Evolutionary conservation across 495 filamentous ascomycete genomes (phyloP), one percentile per base, ranked within the genome.

Genomic region (Penicillium canariense): DNA sequence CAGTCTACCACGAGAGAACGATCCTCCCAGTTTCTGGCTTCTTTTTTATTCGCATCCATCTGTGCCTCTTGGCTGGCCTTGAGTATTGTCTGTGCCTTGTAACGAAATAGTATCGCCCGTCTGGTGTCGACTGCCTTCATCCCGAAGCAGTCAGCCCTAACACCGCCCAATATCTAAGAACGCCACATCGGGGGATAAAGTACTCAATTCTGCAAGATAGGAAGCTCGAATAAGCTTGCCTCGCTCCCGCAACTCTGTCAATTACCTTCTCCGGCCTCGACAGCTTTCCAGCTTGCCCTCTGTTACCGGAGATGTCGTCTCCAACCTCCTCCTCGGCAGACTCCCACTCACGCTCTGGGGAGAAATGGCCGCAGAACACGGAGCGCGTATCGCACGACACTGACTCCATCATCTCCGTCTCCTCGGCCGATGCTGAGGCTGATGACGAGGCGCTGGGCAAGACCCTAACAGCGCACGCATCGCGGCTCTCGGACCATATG

Each of bases 401-500:
- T 9, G 59, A 72, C 32, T 74, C 70, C 18, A 59, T 69, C 31
- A 49, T 42, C 8, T 63, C 68, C 0, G 48, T 60, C 15, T 71
- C 69, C 9, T 70, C 72, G 22, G 67, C 63, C 26, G 62, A 73
- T 42, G 67, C 70, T 0, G 36, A 66, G 4, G 46, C 65, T 11
- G 68, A 70, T 14, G 52, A 58, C 2, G 68, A 68, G 50, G 67
- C 57, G 2, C 50, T 73, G 35, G 65, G 50, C 17, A 68, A 58
- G 36, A 61, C 59, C 4, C 25, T 73, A 31, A 72, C 74, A 3
- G 56, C 53, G 20, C 62, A 43, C 18, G 38, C 52, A 8, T 58
- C 61, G 10, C 55, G 54, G 4, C 52, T 42, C 31, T 67, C 64
- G 5, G 59, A 46, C 3, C 61, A 65, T 35, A 65, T 67, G 32